Conservation (phyloP, 2,329 filamentous ascomycete species). For the Clonostachys rhizophaga region DNA sequence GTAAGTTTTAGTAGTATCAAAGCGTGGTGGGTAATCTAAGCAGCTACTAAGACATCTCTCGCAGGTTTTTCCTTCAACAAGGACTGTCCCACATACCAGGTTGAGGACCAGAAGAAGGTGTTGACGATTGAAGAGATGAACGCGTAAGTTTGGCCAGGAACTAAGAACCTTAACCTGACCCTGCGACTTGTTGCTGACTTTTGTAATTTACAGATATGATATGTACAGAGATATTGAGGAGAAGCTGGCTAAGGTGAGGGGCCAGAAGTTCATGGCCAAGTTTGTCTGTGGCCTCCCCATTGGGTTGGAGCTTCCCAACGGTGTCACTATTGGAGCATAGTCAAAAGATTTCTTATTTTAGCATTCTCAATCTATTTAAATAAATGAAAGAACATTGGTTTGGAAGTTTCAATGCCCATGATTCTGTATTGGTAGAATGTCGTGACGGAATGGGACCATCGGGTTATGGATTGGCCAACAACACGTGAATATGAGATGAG, state of each 20-base stretch:
- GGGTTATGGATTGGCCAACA: too few species aligned
- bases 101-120: conserved; percentile 55
- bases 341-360: too few species aligned
- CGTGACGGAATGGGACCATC: too few species aligned
- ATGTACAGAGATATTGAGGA: conserved; percentile 54
- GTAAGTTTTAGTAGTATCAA: too few species aligned
- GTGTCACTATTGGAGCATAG: conserved; percentile 26
- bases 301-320: conserved; percentile 42
- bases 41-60: background rate
- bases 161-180: fast-evolving
- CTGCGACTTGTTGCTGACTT: background rate
- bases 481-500: too few species aligned
- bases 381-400: too few species aligned
- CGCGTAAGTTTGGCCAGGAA: conserved; percentile 31
- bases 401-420: too few species aligned
- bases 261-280: conserved; percentile 24
- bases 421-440: too few species aligned
- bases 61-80: conserved; percentile 59
- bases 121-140: conserved; percentile 70
- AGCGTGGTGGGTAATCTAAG: background rate
- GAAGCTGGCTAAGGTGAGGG: conserved; percentile 27
- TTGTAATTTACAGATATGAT: conserved; percentile 38
- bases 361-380: too few species aligned
- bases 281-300: conserved; percentile 38
- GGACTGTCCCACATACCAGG: conserved; percentile 50